These are phyloP conservation scores for Aspergillus campestris DNA, from an alignment of 495 filamentous ascomycete genomes.

Conservation along the genomic window DNA sequence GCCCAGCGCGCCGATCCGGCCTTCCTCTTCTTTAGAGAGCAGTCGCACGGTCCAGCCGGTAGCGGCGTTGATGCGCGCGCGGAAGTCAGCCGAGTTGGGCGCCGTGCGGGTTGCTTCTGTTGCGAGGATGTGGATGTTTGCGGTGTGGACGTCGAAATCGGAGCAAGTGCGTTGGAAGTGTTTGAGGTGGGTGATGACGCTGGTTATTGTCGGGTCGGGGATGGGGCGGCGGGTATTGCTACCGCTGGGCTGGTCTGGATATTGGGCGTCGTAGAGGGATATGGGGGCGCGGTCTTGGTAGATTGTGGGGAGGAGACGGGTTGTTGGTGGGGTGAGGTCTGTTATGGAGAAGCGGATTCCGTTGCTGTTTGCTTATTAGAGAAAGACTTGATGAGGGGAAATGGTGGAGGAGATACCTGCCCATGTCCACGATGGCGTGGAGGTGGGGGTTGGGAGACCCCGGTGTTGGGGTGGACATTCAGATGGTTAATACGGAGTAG, in stretches of 20 bases:
- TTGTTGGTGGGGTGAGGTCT: conserved; percentile 55
- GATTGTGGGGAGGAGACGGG: conserved; percentile 63
- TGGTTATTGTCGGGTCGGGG: conserved; percentile 45
- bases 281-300: conserved; percentile 69
- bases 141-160: conserved; percentile 53
- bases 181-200: conserved; percentile 51
- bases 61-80: conserved; percentile 46
- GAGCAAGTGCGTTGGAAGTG: conserved; percentile 64
- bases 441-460: conserved; percentile 5
- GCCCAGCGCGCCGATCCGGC: conserved; percentile 70
- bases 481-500: too few species aligned
- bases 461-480: too few species aligned
- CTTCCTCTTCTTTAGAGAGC: conserved; percentile 71
- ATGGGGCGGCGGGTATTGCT: conserved; percentile 41
- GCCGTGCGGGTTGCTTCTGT: conserved; percentile 83
- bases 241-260: conserved; percentile 19
- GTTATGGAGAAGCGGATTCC: conserved; percentile 88
- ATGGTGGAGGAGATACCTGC: conserved; percentile 44
- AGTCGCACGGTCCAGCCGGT: conserved; percentile 62
- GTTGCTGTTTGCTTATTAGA: conserved; percentile 48
- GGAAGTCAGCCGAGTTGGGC: conserved; percentile 59
- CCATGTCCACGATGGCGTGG: conserved; percentile 58
- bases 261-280: conserved; percentile 80
- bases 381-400: neutral
- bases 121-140: conserved; percentile 65